phyloP scores from a whole-genome alignment of 805 yeast genomes.

The Saccharomyces kudriavzevii region DNA sequence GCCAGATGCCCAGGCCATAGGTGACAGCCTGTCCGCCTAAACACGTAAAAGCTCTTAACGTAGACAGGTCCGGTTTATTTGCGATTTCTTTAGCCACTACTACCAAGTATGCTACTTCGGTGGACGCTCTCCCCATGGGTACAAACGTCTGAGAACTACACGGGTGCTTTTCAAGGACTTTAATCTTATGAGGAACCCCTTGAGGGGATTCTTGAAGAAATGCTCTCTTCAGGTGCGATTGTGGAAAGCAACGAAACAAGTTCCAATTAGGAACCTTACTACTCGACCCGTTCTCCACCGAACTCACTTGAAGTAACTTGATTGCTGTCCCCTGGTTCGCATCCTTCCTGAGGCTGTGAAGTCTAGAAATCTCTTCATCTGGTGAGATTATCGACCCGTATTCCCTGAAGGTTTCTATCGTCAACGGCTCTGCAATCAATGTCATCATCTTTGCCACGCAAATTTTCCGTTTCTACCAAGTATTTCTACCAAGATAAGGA shows the following conservation, averaged over 20 bases:
- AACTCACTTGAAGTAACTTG: slow-evolving; percentile 66
- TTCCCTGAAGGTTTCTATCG: slow-evolving; percentile 56
- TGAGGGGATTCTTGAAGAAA: not conserved
- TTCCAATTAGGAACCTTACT: slow-evolving; percentile 60
- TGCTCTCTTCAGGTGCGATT: slow-evolving; percentile 44
- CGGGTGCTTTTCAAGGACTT: slow-evolving; percentile 86
- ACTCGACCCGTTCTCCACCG: slow-evolving; percentile 47
- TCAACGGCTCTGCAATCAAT: slow-evolving; percentile 35
- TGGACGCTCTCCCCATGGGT: slow-evolving; percentile 72
- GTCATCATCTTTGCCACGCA: not conserved
- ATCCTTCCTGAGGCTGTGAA: slow-evolving; percentile 30
- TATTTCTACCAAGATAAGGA: not conserved
- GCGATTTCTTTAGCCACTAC: slow-evolving; percentile 55
- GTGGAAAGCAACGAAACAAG: slow-evolving; percentile 74
- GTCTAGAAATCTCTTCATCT: slow-evolving; percentile 48
- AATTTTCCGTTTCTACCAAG: not conserved
- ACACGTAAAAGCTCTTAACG: slow-evolving; percentile 62
- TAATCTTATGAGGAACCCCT: slow-evolving; percentile 37
- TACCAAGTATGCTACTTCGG: slow-evolving; percentile 56
- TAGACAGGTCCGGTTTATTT: slow-evolving; percentile 53
- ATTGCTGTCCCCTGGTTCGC: slow-evolving; percentile 95
- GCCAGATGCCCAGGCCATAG: slow-evolving; percentile 77
- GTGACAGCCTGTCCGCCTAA: slow-evolving; percentile 84
- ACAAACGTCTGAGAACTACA: slow-evolving; percentile 79
- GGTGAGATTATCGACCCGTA: slow-evolving; percentile 79